phyloP scores from a whole-genome alignment of 768 basidiomycete genomes.

The Trametes sanguinea region DNA sequence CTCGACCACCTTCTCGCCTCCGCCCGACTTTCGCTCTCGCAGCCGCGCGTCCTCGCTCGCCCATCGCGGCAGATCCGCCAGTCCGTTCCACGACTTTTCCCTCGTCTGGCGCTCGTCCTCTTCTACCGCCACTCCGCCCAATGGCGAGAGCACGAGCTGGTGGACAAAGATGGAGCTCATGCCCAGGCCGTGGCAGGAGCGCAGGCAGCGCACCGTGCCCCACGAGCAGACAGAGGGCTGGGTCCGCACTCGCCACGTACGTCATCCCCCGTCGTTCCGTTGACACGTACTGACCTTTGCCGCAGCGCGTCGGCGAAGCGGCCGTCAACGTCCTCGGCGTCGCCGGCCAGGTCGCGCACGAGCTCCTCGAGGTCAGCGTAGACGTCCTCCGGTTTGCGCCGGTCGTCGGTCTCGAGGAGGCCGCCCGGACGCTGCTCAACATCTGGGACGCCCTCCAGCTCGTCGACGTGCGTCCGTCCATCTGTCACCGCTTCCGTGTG shows the following conservation, averaged over 20 bases:
- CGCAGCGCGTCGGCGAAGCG: conserved; percentile 27
- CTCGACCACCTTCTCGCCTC: conserved; percentile 3
- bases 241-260: conserved; percentile 31
- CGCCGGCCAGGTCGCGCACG: conserved; percentile 45
- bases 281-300: background rate
- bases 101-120: conserved; percentile 14
- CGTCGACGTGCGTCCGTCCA: conserved; percentile 54
- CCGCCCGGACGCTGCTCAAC: conserved; percentile 50
- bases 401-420: conserved; percentile 54
- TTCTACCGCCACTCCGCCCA: conserved; percentile 21
- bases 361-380: conserved; percentile 42
- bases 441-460: conserved; percentile 67
- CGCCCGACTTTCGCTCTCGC: conserved; percentile 17
- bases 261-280: background rate
- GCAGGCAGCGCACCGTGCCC: conserved; percentile 29
- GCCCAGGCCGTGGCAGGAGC: conserved; percentile 32
- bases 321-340: conserved; percentile 42
- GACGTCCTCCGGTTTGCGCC: conserved; percentile 53
- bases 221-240: conserved; percentile 33
- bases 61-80: conserved; percentile 15
- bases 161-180: conserved; percentile 24
- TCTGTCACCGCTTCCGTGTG: background rate
- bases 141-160: conserved; percentile 29
- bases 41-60: conserved; percentile 18
- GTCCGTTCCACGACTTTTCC: conserved; percentile 24